Base-by-base conservation (phyloP, 805 yeast species). In the Scheffersomyces amazonensis region DNA sequence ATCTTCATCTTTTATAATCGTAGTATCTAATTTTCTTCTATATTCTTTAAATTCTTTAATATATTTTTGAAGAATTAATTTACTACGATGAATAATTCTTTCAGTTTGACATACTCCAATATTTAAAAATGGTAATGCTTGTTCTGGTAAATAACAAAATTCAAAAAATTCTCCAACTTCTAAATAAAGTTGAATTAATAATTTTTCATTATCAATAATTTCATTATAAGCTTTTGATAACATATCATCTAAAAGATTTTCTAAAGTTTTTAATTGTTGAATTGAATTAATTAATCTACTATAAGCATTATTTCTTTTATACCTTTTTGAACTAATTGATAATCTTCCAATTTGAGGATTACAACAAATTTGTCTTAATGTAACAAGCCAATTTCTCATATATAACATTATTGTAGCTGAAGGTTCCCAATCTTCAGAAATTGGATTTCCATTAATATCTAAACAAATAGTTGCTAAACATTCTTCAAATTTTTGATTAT, bases 311-410 rank as follows among this genome's bases (percentile, higher is more conserved):
- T 56, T 43, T 3, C 54, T 37, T 24, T 50, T 50, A 40, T 57
- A 56, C 39, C 54, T 52, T 21, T 52, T 52, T 0, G 54, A 41
- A 11, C 53, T 50, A 16, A 56, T 29, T 34, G 52, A 50, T 4
- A 68, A 42, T 24, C 56, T 53, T 1, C 73, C 73, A 13, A 69
- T 61, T 38, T 76, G 78, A 1, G 96, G 87, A 61, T 87, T 95
- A 42, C 93, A 86, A 49, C 97, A 91, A 0, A 86, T 71, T 50
- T 86, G 88, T 23, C 98, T 69, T 20, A 91, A 61, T 34, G 75
- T 68, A 5, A 71, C 66, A 6, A 91, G 63, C 93, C 96, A 87
- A 9, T 65, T 65, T 35, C 85, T 69, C 81, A 86, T 75, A n/a
- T 60, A 52, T 4, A 62, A 50, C 37, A 69, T 58, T 19, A 73